Evolutionary conservation across 2,329 filamentous ascomycete genomes (phyloP), one percentile per base, ranked within the genome.

Genomic region (Colletotrichum cereale): DNA sequence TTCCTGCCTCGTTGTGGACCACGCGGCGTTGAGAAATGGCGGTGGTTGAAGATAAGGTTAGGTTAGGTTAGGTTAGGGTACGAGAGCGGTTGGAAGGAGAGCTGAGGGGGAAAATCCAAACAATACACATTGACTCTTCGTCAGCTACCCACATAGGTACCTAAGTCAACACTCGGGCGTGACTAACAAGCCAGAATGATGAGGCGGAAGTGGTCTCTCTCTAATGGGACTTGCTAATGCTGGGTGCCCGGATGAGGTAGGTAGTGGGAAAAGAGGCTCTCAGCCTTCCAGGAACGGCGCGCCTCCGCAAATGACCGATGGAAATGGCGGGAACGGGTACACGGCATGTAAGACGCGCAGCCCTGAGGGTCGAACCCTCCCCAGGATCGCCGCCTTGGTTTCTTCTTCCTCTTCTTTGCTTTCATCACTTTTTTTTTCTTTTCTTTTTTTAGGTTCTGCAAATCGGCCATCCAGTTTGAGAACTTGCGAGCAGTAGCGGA

Each of bases 11-110:
- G 34, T 62, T 58, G 64, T 71, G 57, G 64, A 53, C 44, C n/a
- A n/a, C 42, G n/a, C 57, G 38, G 64, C 50, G 42, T 44, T 58
- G 50, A 36, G 21, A 57, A 62, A 34, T 47, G n/a, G 62, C 40
- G 21, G 42, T 44, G 42, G 42, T 24, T 47, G 34, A 62, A 67
- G 67, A 50, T 67, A 62, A 71, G 64, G 42, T 24, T 47, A 47
- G 44, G 62, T 66, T 67, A 62, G 63, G 62, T 61, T 56, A 67
- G 67, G 67, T 58, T 70, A 70, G 55, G 67, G 63, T 62, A 58
- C 61, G 21, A 34, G 21, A 63, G 26, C 26, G 38, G 24, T n/a
- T n/a, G n/a, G 5, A 24, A 38, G n/a, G 34, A 57, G 4, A n/a
- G n/a, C n/a, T n/a, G 21, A 40, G 16, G 14, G 8, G 18, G 18